Percentiles rank a stretch among this genome's conserved stretches.
Conservation (phyloP, 345 rosid genomes). For the Arabidopsis thaliana region TAIR10.1 NC_003075.7:9013501-9014000, state of each 20-base stretch:
- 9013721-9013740: not conserved
- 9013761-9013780: constrained; percentile 5
- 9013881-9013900: constrained; percentile 67
- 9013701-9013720: not conserved
- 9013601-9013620: not conserved
- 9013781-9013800: constrained; percentile 33
- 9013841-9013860: constrained; percentile 81
- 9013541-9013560: constrained; percentile 4
- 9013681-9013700: not conserved
- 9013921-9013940: constrained; percentile 1
- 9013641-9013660: constrained; percentile 18
- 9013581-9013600: constrained; percentile 19
- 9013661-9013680: constrained; percentile 15
- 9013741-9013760: not conserved
- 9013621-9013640: not conserved
- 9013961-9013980: constrained; percentile 54
- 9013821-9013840: constrained; percentile 66
- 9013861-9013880: constrained; percentile 58
- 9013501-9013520: constrained; percentile 54
- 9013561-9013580: not conserved
- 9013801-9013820: constrained; percentile 52
- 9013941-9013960: constrained; percentile 7
- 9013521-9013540: not conserved
- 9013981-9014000: constrained; percentile 62
- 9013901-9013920: constrained; percentile 7